Percentiles rank a stretch among this genome's conserved stretches.
phyloP scores from a whole-genome alignment of 371 early-diverging fungal genomes.

The Haplosporangium sp. region DNA sequence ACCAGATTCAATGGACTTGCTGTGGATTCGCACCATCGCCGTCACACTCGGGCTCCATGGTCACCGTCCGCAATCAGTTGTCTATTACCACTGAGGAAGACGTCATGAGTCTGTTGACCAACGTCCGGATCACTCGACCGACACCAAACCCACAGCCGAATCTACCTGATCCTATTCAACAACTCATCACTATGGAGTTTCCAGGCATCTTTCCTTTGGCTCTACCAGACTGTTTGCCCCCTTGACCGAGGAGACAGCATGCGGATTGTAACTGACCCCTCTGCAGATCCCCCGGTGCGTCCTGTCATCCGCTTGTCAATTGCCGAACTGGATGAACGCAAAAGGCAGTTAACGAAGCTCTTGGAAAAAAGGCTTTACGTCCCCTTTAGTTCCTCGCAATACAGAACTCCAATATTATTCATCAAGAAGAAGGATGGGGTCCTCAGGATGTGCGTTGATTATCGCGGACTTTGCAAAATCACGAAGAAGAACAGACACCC shows the following conservation, averaged over 20 bases:
- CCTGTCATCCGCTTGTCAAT: conserved; percentile 43
- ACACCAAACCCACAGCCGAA: not conserved
- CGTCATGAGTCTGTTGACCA: too few species aligned
- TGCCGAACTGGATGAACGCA: conserved; percentile 36
- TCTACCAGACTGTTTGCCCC: not conserved
- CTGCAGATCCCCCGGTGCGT: conserved; percentile 28
- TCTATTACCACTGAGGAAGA: too few species aligned
- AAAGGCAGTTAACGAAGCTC: conserved; percentile 39
- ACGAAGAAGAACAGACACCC: conserved; percentile 40
- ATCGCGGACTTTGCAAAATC: conserved; percentile 16
- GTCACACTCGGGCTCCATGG: too few species aligned
- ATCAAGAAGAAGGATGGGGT: conserved; percentile 64
- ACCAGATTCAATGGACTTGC: not conserved
- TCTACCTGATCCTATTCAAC: too few species aligned
- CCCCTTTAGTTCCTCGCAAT: conserved; percentile 51
- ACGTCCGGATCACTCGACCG: too few species aligned
- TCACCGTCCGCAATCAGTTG: too few species aligned
- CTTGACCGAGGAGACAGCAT: conserved; percentile 7
- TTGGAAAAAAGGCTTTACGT: conserved; percentile 13
- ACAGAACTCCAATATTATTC: conserved; percentile 66
- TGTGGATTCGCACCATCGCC: not conserved
- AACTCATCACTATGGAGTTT: conserved; percentile 4
- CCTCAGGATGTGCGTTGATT: conserved; percentile 37
- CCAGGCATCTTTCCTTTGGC: not conserved
- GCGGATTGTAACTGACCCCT: conserved; percentile 33